A percentile compares a stretch with the other conserved stretches of the same genome.
phyloP scores from a whole-genome alignment of 176 grass and related monocot genomes.

The Ampelocalamus luodianensis region DNA sequence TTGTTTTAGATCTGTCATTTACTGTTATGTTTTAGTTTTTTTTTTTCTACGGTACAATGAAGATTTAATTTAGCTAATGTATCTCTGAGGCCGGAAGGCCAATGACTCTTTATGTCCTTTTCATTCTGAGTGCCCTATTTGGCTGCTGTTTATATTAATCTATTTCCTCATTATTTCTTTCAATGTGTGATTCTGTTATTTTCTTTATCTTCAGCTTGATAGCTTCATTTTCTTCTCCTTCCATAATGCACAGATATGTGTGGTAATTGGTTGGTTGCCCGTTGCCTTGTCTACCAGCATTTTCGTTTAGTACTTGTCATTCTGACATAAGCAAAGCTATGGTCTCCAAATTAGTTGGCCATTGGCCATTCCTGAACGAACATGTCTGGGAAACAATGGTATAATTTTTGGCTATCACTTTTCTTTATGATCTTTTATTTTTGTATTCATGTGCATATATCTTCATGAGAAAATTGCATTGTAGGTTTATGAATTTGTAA shows the following conservation, averaged over 20 bases:
- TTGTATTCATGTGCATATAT: too few species aligned
- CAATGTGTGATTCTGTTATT: not conserved
- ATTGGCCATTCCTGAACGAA: not conserved
- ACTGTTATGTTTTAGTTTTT: not conserved
- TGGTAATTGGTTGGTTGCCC: not conserved
- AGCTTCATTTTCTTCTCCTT: not conserved
- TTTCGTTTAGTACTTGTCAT: not conserved
- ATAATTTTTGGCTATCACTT: too few species aligned
- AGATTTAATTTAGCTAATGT: too few species aligned
- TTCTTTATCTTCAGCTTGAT: slow-evolving; percentile 4
- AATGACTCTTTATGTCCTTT: too few species aligned
- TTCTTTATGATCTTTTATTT: not conserved
- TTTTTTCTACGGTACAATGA: too few species aligned
- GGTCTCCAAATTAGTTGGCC: not conserved
- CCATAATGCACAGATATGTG: not conserved
- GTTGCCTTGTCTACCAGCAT: not conserved
- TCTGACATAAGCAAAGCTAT: not conserved
- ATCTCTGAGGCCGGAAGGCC: too few species aligned
- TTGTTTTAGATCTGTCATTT: not conserved
- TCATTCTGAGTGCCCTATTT: too few species aligned
- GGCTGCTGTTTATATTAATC: not conserved
- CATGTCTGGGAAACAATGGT: not conserved
- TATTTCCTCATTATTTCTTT: not conserved
- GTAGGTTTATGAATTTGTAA: too few species aligned
- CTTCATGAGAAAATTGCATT: too few species aligned